Evolutionary conservation across 1,139 yeast genomes (phyloP).

Genomic region (Lodderomyces pseudojiufengensis): DNA sequence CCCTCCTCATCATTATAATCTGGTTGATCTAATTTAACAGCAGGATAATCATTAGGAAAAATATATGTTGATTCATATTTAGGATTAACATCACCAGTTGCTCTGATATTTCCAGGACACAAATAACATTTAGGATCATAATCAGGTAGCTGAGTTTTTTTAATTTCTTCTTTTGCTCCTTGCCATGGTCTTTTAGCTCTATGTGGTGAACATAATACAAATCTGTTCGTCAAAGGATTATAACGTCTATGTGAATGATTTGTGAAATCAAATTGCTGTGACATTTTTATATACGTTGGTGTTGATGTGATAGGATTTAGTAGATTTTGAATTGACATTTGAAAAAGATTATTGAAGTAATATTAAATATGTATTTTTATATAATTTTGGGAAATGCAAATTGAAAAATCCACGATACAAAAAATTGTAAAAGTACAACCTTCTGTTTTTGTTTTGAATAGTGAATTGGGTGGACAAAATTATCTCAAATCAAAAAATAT

Average conservation of each 20-base stretch:
- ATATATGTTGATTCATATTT: constrained; percentile 54
- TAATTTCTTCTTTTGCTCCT: constrained; percentile 61
- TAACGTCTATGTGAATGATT: constrained; percentile 65
- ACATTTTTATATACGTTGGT: constrained; percentile 20
- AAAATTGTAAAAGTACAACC: no score
- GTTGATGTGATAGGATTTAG: constrained; percentile 23
- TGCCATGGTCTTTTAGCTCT: constrained; percentile 81
- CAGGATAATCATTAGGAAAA: constrained; percentile 69
- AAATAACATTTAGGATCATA: constrained; percentile 68
- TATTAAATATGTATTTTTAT: no score
- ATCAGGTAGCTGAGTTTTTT: constrained; percentile 42
- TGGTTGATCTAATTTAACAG: constrained; percentile 60
- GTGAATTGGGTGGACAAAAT: no score
- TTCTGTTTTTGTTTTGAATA: no score
- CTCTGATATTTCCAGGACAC: constrained; percentile 71
- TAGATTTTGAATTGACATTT: constrained; percentile 19
- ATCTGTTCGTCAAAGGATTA: constrained; percentile 61
- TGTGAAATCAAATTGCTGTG: constrained; percentile 42
- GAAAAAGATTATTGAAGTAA: no score
- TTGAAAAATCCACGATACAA: no score
- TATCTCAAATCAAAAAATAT: no score
- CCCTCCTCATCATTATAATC: constrained; percentile 25
- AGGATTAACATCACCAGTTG: constrained; percentile 63
- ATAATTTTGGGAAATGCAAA: no score
- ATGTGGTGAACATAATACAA: constrained; percentile 74